A percentile compares a stretch with the other conserved stretches of the same genome.
Evolutionary conservation across 352 stramenopile genomes (phyloP).

Genomic region (Phytophthora podocarpi): DNA sequence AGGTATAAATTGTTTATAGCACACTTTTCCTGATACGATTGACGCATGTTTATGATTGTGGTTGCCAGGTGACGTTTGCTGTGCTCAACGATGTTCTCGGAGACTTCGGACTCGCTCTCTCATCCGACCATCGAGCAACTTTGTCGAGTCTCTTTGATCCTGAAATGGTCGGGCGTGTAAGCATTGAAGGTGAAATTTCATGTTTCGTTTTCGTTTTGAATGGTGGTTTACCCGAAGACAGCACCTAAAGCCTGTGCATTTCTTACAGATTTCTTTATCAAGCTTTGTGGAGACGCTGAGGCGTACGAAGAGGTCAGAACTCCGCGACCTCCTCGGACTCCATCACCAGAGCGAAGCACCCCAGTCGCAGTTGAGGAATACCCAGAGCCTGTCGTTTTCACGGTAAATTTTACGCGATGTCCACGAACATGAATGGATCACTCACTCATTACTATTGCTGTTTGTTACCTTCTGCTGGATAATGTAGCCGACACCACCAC

Average conservation of each 20-base stretch:
- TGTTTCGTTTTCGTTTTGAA: no score
- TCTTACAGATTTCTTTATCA: slow-evolving; percentile 74
- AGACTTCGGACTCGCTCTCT: slow-evolving; percentile 67
- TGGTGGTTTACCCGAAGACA: no score
- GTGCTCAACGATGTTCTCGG: slow-evolving; percentile 74
- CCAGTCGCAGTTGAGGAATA: slow-evolving; percentile 16
- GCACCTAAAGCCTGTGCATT: neutral
- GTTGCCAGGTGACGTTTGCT: slow-evolving; percentile 56
- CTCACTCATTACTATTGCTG: neutral
- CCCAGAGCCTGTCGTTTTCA: slow-evolving; percentile 26
- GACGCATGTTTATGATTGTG: neutral
- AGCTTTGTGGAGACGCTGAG: slow-evolving; percentile 70
- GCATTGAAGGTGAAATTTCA: slow-evolving; percentile 80
- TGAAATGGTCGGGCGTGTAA: slow-evolving; percentile 57
- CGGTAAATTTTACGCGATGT: no score
- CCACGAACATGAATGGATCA: no score
- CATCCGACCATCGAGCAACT: slow-evolving; percentile 41
- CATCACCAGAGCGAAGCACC: slow-evolving; percentile 10
- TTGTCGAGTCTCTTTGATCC: slow-evolving; percentile 59
- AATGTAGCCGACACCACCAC: slow-evolving; percentile 28
- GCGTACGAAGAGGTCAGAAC: slow-evolving; percentile 42
- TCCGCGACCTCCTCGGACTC: neutral
- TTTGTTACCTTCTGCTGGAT: neutral
- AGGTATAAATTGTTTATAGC: slow-evolving; percentile 35
- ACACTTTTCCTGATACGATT: neutral